These are phyloP conservation scores for Diddensiella santjacobensis DNA, from an alignment of 805 yeast species.

Conservation along the genomic window DNA sequence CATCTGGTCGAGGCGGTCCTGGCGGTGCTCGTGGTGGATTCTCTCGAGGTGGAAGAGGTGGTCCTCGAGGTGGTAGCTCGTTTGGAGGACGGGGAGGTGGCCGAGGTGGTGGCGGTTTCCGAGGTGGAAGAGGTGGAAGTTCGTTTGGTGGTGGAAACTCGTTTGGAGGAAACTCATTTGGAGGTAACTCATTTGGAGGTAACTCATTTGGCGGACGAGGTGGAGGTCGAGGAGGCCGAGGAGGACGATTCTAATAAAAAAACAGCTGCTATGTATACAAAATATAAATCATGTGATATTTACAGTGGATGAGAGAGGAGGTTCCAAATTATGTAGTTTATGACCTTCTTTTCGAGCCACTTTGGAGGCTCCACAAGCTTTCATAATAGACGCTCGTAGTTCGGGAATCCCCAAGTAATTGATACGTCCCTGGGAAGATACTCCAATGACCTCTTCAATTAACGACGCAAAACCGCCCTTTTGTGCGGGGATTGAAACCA, in stretches of 20 bases:
- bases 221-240: constrained; percentile 36
- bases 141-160: constrained; percentile 21
- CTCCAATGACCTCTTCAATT: constrained; percentile 34
- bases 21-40: constrained; percentile 24
- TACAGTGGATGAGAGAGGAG: background rate
- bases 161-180: constrained; percentile 29
- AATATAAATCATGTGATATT: background rate
- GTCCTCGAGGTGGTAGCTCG: constrained; percentile 43
- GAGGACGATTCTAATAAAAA: too few species aligned
- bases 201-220: constrained; percentile 45
- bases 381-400: constrained; percentile 27
- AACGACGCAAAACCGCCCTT: constrained; percentile 28
- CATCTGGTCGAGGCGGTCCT: constrained; percentile 44
- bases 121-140: constrained; percentile 25
- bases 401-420: constrained; percentile 26
- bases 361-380: constrained; percentile 21
- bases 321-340: background rate
- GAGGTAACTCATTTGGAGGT: constrained; percentile 26
- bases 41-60: constrained; percentile 40
- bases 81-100: constrained; percentile 38
- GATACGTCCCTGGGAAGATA: constrained; percentile 20
- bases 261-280: constrained; percentile 4
- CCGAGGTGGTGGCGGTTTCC: constrained; percentile 21
- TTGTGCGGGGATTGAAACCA: constrained; percentile 4
- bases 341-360: background rate